Percentiles rank a stretch among this genome's conserved stretches.
These are phyloP conservation scores for Ogataea philodendri DNA, from an alignment of 805 yeast species.

Conservation along the genomic window DNA sequence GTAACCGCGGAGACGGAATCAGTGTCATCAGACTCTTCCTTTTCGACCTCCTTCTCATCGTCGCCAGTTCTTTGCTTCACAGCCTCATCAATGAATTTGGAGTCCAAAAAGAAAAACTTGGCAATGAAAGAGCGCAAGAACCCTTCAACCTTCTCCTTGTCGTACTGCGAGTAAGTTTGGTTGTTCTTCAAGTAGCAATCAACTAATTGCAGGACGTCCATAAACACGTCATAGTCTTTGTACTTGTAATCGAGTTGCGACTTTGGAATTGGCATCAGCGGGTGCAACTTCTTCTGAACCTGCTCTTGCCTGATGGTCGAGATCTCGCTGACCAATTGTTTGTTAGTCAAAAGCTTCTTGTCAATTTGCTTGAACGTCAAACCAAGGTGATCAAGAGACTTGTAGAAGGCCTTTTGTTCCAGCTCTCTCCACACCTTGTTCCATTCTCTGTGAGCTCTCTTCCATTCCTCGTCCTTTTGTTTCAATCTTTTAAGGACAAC, in stretches of 20 bases:
- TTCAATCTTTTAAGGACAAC: slow-evolving; percentile 87
- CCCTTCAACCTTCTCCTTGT: slow-evolving; percentile 71
- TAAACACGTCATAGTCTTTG: slow-evolving; percentile 63
- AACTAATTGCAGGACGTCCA: slow-evolving; percentile 69
- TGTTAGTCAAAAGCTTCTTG: slow-evolving; percentile 84
- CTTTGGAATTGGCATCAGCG: slow-evolving; percentile 84
- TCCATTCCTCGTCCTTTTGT: slow-evolving; percentile 99
- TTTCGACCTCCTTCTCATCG: slow-evolving; percentile 23
- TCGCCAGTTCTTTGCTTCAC: slow-evolving; percentile 35
- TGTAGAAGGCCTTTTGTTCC: slow-evolving; percentile 91
- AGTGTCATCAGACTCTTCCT: slow-evolving; percentile 25
- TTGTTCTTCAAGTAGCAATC: slow-evolving; percentile 64
- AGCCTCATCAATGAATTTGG: slow-evolving; percentile 45
- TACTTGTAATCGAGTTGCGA: slow-evolving; percentile 59
- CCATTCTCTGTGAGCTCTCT: slow-evolving; percentile 97
- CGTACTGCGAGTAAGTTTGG: slow-evolving; percentile 74
- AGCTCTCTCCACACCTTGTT: slow-evolving; percentile 98
- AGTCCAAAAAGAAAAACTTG: slow-evolving; percentile 64
- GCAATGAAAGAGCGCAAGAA: slow-evolving; percentile 70
- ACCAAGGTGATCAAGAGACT: slow-evolving; percentile 93
- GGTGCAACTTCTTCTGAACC: slow-evolving; percentile 79
- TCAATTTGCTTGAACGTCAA: slow-evolving; percentile 96
- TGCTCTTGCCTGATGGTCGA: slow-evolving; percentile 92
- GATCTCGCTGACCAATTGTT: slow-evolving; percentile 86
- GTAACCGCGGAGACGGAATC: slow-evolving; percentile 18